Evolutionary conservation across 305 asterid species (phyloP).

Genomic region (Fraxinus floribunda): DNA sequence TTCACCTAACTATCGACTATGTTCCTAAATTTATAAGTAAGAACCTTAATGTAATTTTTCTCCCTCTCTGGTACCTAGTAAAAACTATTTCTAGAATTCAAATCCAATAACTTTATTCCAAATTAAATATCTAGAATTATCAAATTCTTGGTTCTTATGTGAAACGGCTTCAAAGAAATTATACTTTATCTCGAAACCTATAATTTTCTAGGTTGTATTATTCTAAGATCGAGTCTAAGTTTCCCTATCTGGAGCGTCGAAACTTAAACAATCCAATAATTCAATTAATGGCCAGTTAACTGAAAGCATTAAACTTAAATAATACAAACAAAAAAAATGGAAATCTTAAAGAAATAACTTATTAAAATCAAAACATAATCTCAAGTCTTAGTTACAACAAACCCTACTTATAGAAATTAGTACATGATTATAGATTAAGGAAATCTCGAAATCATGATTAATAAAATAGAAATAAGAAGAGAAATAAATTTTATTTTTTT

Average conservation of each 20-base stretch:
- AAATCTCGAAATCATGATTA: no score
- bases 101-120: not conserved
- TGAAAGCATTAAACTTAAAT: not conserved
- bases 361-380: no score
- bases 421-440: no score
- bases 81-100: not conserved
- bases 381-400: no score
- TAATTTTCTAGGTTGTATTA: not conserved
- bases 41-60: not conserved
- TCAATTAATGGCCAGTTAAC: no score
- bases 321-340: no score
- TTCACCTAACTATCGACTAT: not conserved
- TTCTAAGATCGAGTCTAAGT: not conserved
- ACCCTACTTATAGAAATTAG: no score
- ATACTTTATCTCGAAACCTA: not conserved
- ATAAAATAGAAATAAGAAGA: no score
- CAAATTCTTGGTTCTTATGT: not conserved
- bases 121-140: not conserved
- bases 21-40: not conserved
- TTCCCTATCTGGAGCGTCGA: not conserved
- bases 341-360: no score
- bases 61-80: not conserved
- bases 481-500: no score
- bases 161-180: not conserved
- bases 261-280: no score